Evolutionary conservation across 2,329 filamentous ascomycete species (phyloP).

Genomic region (Fusarium algeriense): DNA sequence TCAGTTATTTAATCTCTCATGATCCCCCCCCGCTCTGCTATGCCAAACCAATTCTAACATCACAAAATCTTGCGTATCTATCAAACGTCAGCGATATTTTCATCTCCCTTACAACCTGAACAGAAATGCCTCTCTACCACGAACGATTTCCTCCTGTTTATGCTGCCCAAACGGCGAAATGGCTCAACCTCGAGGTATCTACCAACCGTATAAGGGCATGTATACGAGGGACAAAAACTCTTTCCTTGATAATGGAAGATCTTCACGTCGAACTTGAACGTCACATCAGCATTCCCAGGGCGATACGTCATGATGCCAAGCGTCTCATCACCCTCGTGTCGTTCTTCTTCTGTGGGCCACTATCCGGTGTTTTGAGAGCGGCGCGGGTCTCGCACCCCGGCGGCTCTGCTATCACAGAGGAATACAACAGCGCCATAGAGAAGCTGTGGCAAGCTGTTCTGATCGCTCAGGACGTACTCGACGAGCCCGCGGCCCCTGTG

Average conservation of each 20-base stretch:
- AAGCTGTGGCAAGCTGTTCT: not conserved
- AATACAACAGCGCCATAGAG: too few relatives aligned
- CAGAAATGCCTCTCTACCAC: not conserved
- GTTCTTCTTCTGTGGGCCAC: not conserved
- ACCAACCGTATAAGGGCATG: not conserved
- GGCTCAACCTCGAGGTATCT: not conserved
- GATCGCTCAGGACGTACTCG: accelerated
- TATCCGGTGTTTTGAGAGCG: too few relatives aligned
- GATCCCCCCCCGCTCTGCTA: too few relatives aligned
- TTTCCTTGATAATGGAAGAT: not conserved
- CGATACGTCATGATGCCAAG: not conserved
- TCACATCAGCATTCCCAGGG: not conserved
- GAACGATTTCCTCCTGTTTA: not conserved
- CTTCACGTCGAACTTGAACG: not conserved
- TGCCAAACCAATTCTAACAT: accelerated
- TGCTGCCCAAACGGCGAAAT: not conserved
- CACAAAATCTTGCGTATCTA: not conserved
- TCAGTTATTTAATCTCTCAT: too few relatives aligned
- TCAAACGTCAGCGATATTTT: too few relatives aligned
- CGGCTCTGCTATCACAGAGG: too few relatives aligned
- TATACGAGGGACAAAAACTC: not conserved
- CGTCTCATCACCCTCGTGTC: not conserved
- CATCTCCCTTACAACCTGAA: not conserved
- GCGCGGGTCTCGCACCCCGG: too few relatives aligned
- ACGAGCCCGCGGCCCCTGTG: not conserved